A percentile compares a stretch with the other conserved stretches of the same genome.
These are phyloP conservation scores for Coprinopsis sp. DNA, from an alignment of 768 basidiomycete species.

Conservation along the genomic window DNA sequence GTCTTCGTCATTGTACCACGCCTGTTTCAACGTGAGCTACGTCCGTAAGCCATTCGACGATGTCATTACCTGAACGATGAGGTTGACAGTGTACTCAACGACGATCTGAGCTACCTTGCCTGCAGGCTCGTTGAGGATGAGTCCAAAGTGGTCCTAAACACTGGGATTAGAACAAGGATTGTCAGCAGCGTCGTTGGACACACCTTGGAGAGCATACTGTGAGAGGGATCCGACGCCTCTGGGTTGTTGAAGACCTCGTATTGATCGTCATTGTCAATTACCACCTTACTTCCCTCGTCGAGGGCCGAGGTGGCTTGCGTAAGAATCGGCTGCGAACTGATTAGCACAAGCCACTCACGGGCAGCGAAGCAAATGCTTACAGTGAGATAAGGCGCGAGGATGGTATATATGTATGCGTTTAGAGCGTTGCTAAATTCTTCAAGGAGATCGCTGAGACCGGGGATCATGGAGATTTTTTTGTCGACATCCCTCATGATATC, in stretches of 20 bases:
- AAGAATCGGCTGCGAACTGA: conserved; percentile 50
- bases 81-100: conserved; percentile 55
- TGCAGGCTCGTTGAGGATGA: conserved; percentile 71
- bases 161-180: not conserved
- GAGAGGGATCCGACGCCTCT: conserved; percentile 66
- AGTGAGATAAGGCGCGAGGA: conserved; percentile 61
- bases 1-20: conserved; percentile 46
- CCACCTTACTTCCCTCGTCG: conserved; percentile 59
- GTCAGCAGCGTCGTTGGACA: not conserved
- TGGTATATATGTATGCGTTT: conserved; percentile 65
- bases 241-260: conserved; percentile 67
- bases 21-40: conserved; percentile 21
- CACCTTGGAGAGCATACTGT: conserved; percentile 68
- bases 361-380: conserved; percentile 26
- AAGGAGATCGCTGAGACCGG: conserved; percentile 51
- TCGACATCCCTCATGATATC: conserved; percentile 47
- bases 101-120: conserved; percentile 68
- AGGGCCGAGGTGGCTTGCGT: conserved; percentile 53
- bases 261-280: conserved; percentile 67
- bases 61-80: conserved; percentile 45
- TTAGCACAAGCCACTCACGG: not conserved
- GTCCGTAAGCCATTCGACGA: not conserved
- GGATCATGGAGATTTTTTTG: conserved; percentile 60
- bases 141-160: conserved; percentile 61
- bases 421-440: conserved; percentile 61